Conservation (phyloP, 768 basidiomycete species). For the Sarcomyxa edulis region DNA sequence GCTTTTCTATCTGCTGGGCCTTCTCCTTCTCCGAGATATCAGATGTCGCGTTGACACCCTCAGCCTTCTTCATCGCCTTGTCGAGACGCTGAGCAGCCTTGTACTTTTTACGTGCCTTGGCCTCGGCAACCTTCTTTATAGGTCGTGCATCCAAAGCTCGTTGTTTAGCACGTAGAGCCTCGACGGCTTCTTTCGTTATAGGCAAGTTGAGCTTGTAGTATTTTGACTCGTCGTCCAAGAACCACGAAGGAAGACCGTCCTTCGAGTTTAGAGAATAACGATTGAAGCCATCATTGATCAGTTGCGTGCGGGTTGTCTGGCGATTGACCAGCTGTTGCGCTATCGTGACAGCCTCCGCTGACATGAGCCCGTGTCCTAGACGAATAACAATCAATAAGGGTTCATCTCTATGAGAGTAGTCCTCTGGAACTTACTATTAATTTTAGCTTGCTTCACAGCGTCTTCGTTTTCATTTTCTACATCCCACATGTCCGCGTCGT, state of each 20-base stretch:
- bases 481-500: slow-evolving; percentile 73
- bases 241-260: slow-evolving; percentile 92
- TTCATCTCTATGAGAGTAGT: neutral
- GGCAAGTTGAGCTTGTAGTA: slow-evolving; percentile 93
- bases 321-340: slow-evolving; percentile 91
- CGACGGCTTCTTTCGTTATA: slow-evolving; percentile 93
- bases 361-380: slow-evolving; percentile 75
- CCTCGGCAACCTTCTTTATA: slow-evolving; percentile 98
- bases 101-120: slow-evolving; percentile 94
- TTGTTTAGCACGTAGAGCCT: slow-evolving; percentile 80
- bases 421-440: slow-evolving; percentile 49
- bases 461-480: slow-evolving; percentile 75
- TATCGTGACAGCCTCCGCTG: slow-evolving; percentile 86
- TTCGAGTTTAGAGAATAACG: slow-evolving; percentile 89
- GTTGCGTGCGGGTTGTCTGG: slow-evolving; percentile 78
- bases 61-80: slow-evolving; percentile 94
- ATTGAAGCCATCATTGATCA: slow-evolving; percentile 95
- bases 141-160: slow-evolving; percentile 93
- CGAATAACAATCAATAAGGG: slow-evolving; percentile 5
- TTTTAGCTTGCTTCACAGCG: slow-evolving; percentile 55
- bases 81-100: slow-evolving; percentile 81
- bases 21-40: slow-evolving; percentile 96
- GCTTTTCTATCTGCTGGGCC: slow-evolving; percentile 86
- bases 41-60: slow-evolving; percentile 80
- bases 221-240: slow-evolving; percentile 93